phyloP scores from a whole-genome alignment of 2,329 filamentous ascomycete species.

The Whalleya microplaca region DNA sequence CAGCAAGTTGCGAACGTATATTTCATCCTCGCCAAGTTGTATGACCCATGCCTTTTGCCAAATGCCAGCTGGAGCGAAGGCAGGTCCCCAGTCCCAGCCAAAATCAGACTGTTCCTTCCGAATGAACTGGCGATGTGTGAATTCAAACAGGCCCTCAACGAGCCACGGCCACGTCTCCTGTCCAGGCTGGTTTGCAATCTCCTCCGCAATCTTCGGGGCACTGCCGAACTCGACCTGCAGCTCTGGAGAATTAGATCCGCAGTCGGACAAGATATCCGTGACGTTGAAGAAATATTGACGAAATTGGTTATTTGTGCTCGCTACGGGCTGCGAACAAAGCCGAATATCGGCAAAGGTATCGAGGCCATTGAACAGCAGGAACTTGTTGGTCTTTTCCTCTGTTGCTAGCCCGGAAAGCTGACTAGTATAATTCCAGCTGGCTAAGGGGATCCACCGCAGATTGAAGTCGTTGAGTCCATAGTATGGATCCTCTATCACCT shows the following conservation, averaged over 20 bases:
- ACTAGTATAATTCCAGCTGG: constrained; percentile 66
- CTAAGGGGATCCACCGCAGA: constrained; percentile 60
- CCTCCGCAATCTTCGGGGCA: constrained; percentile 55
- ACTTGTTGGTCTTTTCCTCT: constrained; percentile 46
- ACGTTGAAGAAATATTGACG: constrained; percentile 64
- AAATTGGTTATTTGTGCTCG: constrained; percentile 64
- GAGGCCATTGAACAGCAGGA: constrained; percentile 64
- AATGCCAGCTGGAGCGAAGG: constrained; percentile 62
- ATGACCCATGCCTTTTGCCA: constrained; percentile 64
- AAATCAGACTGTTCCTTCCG: constrained; percentile 65
- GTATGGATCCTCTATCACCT: constrained; percentile 57
- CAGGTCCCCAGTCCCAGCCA: constrained; percentile 66
- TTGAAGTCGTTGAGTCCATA: constrained; percentile 63
- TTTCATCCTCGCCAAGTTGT: constrained; percentile 48
- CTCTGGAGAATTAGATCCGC: constrained; percentile 40
- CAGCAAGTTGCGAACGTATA: constrained; percentile 47
- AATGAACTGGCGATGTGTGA: constrained; percentile 57
- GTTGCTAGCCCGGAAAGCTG: constrained; percentile 44
- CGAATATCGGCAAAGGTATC: constrained; percentile 63
- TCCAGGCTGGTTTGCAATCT: constrained; percentile 53
- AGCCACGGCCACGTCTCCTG: constrained; percentile 55
- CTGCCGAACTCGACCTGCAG: constrained; percentile 61
- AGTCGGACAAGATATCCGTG: constrained; percentile 48
- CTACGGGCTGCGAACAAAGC: constrained; percentile 58
- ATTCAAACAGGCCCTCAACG: constrained; percentile 54